phyloP scores from a whole-genome alignment of 2,329 filamentous ascomycete species.

The Aspergillus latus region DNA sequence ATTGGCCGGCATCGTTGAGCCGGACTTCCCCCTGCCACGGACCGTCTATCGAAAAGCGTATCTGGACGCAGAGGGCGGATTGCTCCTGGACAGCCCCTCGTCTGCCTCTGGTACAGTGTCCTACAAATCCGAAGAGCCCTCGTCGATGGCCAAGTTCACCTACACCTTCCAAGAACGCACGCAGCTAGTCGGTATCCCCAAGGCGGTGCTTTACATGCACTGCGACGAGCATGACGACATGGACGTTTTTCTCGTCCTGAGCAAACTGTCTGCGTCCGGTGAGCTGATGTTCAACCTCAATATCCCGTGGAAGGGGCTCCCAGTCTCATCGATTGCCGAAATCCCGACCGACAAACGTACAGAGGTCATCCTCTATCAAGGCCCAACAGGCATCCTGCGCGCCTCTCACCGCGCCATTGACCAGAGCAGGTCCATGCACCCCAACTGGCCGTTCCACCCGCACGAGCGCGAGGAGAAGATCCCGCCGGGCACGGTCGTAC shows the following conservation, averaged over 20 bases:
- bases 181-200: not conserved
- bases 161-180: not conserved
- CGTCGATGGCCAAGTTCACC: not conserved
- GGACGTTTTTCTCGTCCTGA: not conserved
- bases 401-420: constrained; percentile 12
- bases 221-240: not conserved
- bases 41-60: not conserved
- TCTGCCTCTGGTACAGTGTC: not conserved
- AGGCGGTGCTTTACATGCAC: not conserved
- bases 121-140: not conserved
- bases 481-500: not conserved
- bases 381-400: constrained; percentile 7
- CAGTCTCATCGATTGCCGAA: not conserved
- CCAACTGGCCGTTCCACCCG: constrained; percentile 13
- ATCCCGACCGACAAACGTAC: not conserved
- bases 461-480: constrained; percentile 2
- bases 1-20: not conserved
- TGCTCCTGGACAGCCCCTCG: no score
- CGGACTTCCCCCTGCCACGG: not conserved
- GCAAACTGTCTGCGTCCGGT: not conserved
- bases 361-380: constrained; percentile 4
- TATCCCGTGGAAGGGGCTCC: not conserved
- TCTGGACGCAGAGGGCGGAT: not conserved
- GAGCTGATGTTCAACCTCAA: constrained; percentile 1
- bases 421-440: not conserved